Evolutionary conservation across 2,329 filamentous ascomycete species (phyloP).

Genomic region (Trichoderma sp.): DNA sequence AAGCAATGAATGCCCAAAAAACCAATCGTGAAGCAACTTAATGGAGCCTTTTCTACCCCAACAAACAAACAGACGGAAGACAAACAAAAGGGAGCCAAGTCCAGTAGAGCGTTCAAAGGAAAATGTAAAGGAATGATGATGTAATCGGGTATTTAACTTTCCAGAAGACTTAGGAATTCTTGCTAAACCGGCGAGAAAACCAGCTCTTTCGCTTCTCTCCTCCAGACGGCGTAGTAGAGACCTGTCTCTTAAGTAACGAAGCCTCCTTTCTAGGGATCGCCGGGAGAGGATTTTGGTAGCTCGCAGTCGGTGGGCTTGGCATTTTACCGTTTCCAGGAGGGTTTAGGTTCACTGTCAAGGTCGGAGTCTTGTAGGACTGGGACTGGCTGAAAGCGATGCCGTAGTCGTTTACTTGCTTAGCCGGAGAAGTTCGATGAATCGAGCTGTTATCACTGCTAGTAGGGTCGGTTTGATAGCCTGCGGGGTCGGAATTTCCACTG

Average conservation of each 20-base stretch:
- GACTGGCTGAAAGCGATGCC: slow-evolving; percentile 56
- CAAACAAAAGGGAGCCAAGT: not conserved
- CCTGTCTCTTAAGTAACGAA: slow-evolving; percentile 31
- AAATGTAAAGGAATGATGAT: slow-evolving; percentile 7
- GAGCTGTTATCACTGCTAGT: slow-evolving; percentile 89
- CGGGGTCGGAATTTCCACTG: slow-evolving; percentile 71
- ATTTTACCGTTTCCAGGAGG: slow-evolving; percentile 25
- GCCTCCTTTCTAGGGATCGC: slow-evolving; percentile 31
- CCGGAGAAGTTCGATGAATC: slow-evolving; percentile 67
- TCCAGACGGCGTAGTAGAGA: slow-evolving; percentile 26
- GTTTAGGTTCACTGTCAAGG: slow-evolving; percentile 35
- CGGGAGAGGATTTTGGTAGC: slow-evolving; percentile 23
- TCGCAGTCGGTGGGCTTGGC: slow-evolving; percentile 26
- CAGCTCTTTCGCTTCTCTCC: slow-evolving; percentile 83
- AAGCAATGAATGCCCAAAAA: slow-evolving; percentile 3
- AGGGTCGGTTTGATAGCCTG: slow-evolving; percentile 80
- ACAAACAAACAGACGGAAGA: not conserved
- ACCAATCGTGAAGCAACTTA: slow-evolving; percentile 7
- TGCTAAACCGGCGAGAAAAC: slow-evolving; percentile 82
- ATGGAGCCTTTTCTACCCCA: not conserved
- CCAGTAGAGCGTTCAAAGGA: slow-evolving; percentile 1
- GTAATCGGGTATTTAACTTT: not conserved
- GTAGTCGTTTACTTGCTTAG: slow-evolving; percentile 59
- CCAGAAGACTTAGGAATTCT: slow-evolving; percentile 33
- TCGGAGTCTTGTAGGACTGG: slow-evolving; percentile 41